These are phyloP conservation scores for Aspergillus chevalieri DNA, from an alignment of 2,329 filamentous ascomycete species.

Conservation along the genomic window DNA sequence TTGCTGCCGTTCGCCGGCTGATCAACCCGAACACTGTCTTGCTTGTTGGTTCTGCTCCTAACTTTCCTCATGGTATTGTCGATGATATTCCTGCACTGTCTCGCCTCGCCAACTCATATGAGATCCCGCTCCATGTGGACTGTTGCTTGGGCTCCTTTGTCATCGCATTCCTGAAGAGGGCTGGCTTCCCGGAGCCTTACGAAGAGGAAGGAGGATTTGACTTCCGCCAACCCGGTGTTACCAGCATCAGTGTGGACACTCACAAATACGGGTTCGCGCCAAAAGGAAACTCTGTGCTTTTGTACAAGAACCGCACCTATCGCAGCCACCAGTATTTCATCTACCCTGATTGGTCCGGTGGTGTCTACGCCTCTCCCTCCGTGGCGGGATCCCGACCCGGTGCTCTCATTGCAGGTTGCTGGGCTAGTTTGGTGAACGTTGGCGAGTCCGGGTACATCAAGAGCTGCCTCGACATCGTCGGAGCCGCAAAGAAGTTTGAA, in stretches of 20 bases:
- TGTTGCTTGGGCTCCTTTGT: constrained; percentile 96
- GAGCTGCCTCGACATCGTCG: constrained; percentile 81
- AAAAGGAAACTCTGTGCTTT: constrained; percentile 88
- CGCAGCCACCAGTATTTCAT: constrained; percentile 95
- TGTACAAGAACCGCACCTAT: constrained; percentile 76
- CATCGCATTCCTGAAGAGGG: constrained; percentile 81
- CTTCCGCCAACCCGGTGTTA: constrained; percentile 89
- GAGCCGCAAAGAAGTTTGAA: constrained; percentile 74
- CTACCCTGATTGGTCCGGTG: constrained; percentile 87
- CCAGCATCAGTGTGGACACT: constrained; percentile 91
- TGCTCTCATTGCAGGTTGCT: constrained; percentile 90
- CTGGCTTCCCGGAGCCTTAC: constrained; percentile 64
- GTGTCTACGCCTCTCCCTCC: constrained; percentile 88
- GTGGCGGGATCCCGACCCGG: constrained; percentile 89
- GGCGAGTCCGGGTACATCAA: constrained; percentile 85
- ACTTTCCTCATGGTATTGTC: constrained; percentile 97
- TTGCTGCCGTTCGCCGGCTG: constrained; percentile 69
- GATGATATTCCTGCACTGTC: constrained; percentile 87
- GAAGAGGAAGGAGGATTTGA: constrained; percentile 76
- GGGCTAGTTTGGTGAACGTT: constrained; percentile 83
- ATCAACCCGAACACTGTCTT: constrained; percentile 92
- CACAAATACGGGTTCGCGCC: constrained; percentile 99
- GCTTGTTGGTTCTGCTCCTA: constrained; percentile 89
- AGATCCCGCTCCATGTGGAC: constrained; percentile 87
- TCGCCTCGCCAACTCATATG: constrained; percentile 70